These are phyloP conservation scores for Rhododendron simsii DNA, from an alignment of 148 eudicot genomes.

Conservation along the genomic window DNA sequence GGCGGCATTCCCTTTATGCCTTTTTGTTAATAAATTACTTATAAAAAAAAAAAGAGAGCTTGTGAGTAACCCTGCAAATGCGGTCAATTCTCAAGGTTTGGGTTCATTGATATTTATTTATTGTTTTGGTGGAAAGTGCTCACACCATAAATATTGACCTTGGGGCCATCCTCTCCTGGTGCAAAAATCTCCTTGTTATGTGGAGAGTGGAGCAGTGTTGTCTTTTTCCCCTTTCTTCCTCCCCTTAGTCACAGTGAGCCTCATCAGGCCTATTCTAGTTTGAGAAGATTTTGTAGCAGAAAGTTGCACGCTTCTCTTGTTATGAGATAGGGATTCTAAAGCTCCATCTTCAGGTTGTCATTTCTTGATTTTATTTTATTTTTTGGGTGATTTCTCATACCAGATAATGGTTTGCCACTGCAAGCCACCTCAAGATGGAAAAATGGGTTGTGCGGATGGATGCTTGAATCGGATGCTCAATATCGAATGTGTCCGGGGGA, in stretches of 20 bases:
- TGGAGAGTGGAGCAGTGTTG: background rate
- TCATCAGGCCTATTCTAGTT: background rate
- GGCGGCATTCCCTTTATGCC: no score
- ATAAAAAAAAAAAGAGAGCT: background rate
- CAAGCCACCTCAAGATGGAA: constrained; percentile 68
- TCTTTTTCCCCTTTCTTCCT: background rate
- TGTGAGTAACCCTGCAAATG: background rate
- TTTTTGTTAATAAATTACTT: no score
- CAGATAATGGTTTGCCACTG: constrained; percentile 98
- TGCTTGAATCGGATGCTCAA: constrained; percentile 95
- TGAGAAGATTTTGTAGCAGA: background rate
- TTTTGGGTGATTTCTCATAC: constrained; percentile 15
- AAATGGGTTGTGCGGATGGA: constrained; percentile 79
- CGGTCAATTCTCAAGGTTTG: background rate
- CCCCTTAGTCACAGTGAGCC: background rate
- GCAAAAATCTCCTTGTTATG: background rate
- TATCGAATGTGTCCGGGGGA: constrained; percentile 86
- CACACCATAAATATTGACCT: background rate
- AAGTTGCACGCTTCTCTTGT: background rate
- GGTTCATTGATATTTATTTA: background rate
- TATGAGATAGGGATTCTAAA: background rate
- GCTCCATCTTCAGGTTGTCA: background rate
- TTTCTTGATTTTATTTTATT: background rate
- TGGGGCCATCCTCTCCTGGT: background rate
- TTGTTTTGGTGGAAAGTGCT: background rate